Evolutionary conservation across 1,139 yeast species (phyloP).

Genomic region (Blastobotrys apis): DNA sequence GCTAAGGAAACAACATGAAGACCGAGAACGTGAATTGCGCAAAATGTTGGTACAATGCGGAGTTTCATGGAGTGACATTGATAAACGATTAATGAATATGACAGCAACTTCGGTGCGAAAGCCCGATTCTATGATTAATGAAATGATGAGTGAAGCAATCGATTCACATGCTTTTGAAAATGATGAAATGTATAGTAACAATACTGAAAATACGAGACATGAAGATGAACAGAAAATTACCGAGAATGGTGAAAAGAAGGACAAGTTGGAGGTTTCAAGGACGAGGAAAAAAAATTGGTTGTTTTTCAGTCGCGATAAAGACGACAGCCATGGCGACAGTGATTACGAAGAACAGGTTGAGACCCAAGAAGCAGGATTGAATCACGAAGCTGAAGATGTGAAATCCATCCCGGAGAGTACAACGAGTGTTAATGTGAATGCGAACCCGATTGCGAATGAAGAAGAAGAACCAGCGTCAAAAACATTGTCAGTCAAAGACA

Average conservation of each 20-base stretch:
- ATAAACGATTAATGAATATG: constrained; percentile 35
- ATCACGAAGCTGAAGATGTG: neutral
- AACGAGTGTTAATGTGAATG: neutral
- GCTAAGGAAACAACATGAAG: constrained; percentile 41
- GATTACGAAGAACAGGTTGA: neutral
- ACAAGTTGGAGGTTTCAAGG: neutral
- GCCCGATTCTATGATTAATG: constrained; percentile 29
- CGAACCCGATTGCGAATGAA: too few species aligned
- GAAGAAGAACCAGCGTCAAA: neutral
- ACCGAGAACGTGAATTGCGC: constrained; percentile 44
- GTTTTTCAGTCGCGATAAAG: constrained; percentile 1
- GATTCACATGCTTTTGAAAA: neutral
- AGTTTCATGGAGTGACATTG: constrained; percentile 44
- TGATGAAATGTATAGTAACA: neutral
- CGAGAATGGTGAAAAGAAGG: neutral
- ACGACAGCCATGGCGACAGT: neutral
- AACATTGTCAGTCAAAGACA: constrained; percentile 1
- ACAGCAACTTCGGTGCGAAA: constrained; percentile 25
- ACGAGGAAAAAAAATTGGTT: constrained; percentile 1
- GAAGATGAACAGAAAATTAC: neutral
- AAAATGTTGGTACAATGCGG: constrained; percentile 45
- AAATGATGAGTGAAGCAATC: constrained; percentile 35
- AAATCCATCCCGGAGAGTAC: constrained; percentile 6
- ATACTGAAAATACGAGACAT: too few species aligned
- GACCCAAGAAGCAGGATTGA: neutral